phyloP scores from a whole-genome alignment of 2,329 filamentous ascomycete species.

The Orbilia ellipsospora region DNA sequence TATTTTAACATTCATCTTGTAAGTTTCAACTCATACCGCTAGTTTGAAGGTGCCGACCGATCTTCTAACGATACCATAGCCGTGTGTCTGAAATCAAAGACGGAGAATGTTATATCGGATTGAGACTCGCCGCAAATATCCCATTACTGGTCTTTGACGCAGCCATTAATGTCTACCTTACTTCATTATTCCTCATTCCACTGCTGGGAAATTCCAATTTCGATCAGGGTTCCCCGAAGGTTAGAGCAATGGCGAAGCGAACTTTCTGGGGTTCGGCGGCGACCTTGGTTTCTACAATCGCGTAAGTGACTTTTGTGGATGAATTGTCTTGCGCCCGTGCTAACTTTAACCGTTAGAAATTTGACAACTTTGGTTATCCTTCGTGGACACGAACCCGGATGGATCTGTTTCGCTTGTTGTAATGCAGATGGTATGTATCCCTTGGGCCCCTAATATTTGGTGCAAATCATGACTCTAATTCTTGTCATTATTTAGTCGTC shows the following conservation, averaged over 20 bases:
- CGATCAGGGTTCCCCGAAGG: conserved; percentile 51
- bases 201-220: conserved; percentile 66
- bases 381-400: conserved; percentile 70
- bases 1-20: conserved; percentile 72
- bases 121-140: conserved; percentile 70
- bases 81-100: conserved; percentile 70
- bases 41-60: neutral
- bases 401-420: conserved; percentile 75
- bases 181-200: conserved; percentile 71
- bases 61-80: conserved; percentile 60
- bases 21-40: conserved; percentile 58
- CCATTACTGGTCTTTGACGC: conserved; percentile 72
- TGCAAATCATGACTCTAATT: too few species aligned
- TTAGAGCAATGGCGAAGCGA: conserved; percentile 69
- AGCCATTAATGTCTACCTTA: conserved; percentile 73
- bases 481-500: conserved; percentile 64
- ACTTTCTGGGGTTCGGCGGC: conserved; percentile 71
- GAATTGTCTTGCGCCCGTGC: neutral
- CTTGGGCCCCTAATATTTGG: too few species aligned
- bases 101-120: conserved; percentile 72
- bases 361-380: conserved; percentile 70
- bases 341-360: conserved; percentile 65
- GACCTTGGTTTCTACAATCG: conserved; percentile 70
- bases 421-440: conserved; percentile 74
- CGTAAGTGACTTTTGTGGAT: conserved; percentile 63